A percentile compares a stretch with the other conserved stretches of the same genome.
Conservation (phyloP, 78 protist genomes). For the Reticulomyxa filosa region DNA sequence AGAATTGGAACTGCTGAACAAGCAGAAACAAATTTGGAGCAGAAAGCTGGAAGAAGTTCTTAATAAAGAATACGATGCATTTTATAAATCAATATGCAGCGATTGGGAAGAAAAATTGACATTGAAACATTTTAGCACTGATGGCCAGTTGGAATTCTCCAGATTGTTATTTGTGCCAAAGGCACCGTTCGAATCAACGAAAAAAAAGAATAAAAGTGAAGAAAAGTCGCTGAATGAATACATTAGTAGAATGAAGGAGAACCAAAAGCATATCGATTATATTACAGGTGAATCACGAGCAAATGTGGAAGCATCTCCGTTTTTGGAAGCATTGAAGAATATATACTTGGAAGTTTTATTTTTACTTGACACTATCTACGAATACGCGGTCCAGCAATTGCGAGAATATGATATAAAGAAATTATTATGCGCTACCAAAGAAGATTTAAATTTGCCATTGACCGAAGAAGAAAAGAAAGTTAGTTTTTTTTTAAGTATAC, state of each 20-base stretch:
- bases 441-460: constrained; percentile 75
- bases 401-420: constrained; percentile 95
- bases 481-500: no score
- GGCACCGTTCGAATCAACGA: constrained; percentile 90
- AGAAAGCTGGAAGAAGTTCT: constrained; percentile 79
- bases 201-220: constrained; percentile 91
- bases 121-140: constrained; percentile 94
- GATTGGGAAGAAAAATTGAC: constrained; percentile 98
- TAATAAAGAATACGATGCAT: constrained; percentile 93
- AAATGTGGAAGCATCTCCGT: constrained; percentile 50
- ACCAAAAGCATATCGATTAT: constrained; percentile 94
- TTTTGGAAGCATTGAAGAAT: constrained; percentile 52
- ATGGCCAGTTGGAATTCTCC: constrained; percentile 93
- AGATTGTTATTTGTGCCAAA: constrained; percentile 89
- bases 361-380: constrained; percentile 98
- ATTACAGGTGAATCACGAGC: constrained; percentile 91
- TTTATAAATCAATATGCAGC: constrained; percentile 93
- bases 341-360: constrained; percentile 65
- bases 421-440: constrained; percentile 92
- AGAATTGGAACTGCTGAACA: constrained; percentile 90
- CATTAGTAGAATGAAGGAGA: constrained; percentile 89
- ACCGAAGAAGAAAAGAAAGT: constrained; percentile 85
- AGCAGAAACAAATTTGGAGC: constrained; percentile 97
- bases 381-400: constrained; percentile 92
- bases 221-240: constrained; percentile 92